A percentile compares a stretch with the other conserved stretches of the same genome.
Evolutionary conservation across 2,329 filamentous ascomycete genomes (phyloP).

Genomic region (Colletotrichum tropicale): DNA sequence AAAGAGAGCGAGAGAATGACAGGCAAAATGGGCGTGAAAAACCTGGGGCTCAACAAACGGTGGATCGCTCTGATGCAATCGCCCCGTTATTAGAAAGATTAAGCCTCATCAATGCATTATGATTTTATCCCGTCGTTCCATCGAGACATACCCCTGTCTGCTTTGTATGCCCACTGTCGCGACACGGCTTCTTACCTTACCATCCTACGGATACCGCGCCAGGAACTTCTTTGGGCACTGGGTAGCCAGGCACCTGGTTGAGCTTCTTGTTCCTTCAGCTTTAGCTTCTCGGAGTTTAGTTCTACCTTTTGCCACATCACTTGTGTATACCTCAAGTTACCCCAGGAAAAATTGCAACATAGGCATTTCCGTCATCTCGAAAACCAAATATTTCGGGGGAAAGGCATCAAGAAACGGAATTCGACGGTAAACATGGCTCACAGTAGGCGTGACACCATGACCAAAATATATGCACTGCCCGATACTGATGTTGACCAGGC

Average conservation of each 20-base stretch:
- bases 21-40: background rate
- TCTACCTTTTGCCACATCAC: background rate
- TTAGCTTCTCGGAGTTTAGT: background rate
- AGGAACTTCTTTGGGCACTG: background rate
- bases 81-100: background rate
- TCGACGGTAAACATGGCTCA: slow-evolving; percentile 46
- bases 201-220: background rate
- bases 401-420: background rate
- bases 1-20: background rate
- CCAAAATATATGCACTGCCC: background rate
- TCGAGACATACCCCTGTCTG: background rate
- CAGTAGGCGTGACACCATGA: slow-evolving; percentile 41
- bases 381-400: background rate
- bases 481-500: slow-evolving; percentile 41
- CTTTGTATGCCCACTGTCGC: background rate
- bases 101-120: background rate
- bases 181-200: background rate
- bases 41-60: slow-evolving; percentile 14
- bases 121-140: background rate
- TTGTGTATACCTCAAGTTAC: background rate
- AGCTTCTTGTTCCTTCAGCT: background rate
- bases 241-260: background rate
- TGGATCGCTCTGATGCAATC: slow-evolving; percentile 1
- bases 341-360: background rate
- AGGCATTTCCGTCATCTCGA: background rate